phyloP scores from a whole-genome alignment of 257 asterid genomes.

The Cynanchum wilfordii region DNA sequence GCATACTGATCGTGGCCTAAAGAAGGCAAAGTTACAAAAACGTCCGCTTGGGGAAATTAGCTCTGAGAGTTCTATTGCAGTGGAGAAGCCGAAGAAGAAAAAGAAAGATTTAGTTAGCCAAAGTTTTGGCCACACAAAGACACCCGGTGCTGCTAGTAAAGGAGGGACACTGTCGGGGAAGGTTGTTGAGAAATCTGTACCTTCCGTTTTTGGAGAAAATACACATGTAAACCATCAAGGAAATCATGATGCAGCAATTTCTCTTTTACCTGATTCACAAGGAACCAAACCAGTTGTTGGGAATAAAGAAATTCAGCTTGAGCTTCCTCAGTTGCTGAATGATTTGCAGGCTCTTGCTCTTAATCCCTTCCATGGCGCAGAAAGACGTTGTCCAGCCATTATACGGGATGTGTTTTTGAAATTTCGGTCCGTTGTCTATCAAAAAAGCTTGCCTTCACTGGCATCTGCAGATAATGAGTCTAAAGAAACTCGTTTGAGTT shows the following conservation, averaged over 20 bases:
- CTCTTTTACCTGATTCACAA: slow-evolving; percentile 21
- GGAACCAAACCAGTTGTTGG: slow-evolving; percentile 28
- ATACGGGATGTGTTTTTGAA: slow-evolving; percentile 43
- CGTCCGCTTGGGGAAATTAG: slow-evolving; percentile 43
- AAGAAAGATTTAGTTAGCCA: slow-evolving; percentile 34
- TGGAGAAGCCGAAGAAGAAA: slow-evolving; percentile 56
- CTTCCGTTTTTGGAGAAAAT: slow-evolving; percentile 20
- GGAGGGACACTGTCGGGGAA: slow-evolving; percentile 24
- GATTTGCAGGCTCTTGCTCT: slow-evolving; percentile 71
- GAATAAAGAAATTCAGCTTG: slow-evolving; percentile 19
- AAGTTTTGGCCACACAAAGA: slow-evolving; percentile 24
- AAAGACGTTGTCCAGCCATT: slow-evolving; percentile 34
- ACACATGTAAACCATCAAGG: slow-evolving; percentile 24
- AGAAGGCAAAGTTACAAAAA: slow-evolving; percentile 50
- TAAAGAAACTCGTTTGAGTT: slow-evolving; percentile 29
- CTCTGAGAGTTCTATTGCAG: slow-evolving; percentile 31
- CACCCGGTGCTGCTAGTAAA: slow-evolving; percentile 27
- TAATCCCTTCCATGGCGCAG: slow-evolving; percentile 53
- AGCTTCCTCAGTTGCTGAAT: slow-evolving; percentile 39
- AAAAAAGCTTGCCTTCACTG: slow-evolving; percentile 55
- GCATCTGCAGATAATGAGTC: slow-evolving; percentile 45
- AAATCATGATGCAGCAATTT: slow-evolving; percentile 12
- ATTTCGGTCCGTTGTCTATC: slow-evolving; percentile 73
- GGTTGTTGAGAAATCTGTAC: slow-evolving; percentile 22
- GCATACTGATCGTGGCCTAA: slow-evolving; percentile 32